Base-by-base conservation (phyloP, 2,329 filamentous ascomycete genomes). In the Eurotiales sp. region DNA sequence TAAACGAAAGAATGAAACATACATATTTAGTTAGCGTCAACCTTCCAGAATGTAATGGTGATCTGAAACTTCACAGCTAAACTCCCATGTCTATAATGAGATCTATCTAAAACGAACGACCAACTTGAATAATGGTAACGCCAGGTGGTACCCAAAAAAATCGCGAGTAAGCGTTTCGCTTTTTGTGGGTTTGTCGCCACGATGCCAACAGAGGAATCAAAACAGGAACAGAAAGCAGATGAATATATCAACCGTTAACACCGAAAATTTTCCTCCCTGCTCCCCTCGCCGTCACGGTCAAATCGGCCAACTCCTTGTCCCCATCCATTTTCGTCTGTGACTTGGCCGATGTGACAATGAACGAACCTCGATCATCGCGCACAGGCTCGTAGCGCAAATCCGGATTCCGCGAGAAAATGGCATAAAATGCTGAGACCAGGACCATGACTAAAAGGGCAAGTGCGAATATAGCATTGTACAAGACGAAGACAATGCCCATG, bases 331-430 rank as follows among this genome's bases (percentile, higher is more conserved):
- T 85, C 3, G 88, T 88, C 69, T 95, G 88, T 10, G 90, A 96
- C 5, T 27, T 27, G 17, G 36, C 4, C 3, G 30, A 34, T 15
- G 14, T 15, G 77, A 96, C 96, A 84, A 96, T 96, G 74, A 97
- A 96, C 5, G 91, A 96, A 46, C 90, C 89, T 62, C 92, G 86
- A 71, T 97, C 92, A 63, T 97, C 92, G 50, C 87, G 87, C 90
- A 96, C 96, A 62, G 90, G 90, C 71, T 95, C 90, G 72, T 97
- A 97, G 56, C 90, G 86, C 32, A 87, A 88, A 67, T 97, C 92
- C 17, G 92, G 92, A 73, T 96, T 95, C 80, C 95, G 95, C 56
- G 89, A 88, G 68, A 90, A 83, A 63, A 96, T 84, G 37, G 89
- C 87, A 59, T 92, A 89, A 71, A 78, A 74, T 3, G 87, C 90